Evolutionary conservation across 768 basidiomycete species (phyloP).

Genomic region (Kwoniella sp.): DNA sequence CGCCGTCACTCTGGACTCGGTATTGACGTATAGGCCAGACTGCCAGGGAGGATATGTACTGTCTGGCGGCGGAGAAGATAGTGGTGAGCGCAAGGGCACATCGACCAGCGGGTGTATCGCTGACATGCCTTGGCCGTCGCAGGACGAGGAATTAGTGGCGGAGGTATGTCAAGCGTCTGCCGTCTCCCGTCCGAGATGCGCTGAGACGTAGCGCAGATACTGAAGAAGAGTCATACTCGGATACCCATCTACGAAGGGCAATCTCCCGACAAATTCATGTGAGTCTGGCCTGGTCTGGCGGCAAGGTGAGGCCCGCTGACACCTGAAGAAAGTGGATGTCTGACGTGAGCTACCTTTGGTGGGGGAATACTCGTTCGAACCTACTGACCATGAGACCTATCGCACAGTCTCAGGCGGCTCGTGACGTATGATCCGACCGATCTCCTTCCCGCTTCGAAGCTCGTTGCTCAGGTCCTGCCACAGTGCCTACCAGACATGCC

Average conservation of each 20-base stretch:
- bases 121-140: not conserved
- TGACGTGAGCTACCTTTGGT: slow-evolving; percentile 23
- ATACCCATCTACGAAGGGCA: slow-evolving; percentile 43
- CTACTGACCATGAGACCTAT: not conserved
- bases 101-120: not conserved
- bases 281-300: slow-evolving; percentile 1
- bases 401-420: slow-evolving; percentile 25
- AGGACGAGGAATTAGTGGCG: slow-evolving; percentile 29
- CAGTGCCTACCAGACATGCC: slow-evolving; percentile 42
- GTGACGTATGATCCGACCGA: slow-evolving; percentile 43
- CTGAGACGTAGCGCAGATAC: slow-evolving; percentile 21
- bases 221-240: slow-evolving; percentile 37
- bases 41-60: slow-evolving; percentile 37
- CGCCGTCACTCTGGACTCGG: no score
- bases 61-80: slow-evolving; percentile 37
- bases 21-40: no score
- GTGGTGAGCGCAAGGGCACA: slow-evolving; percentile 29
- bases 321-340: slow-evolving; percentile 16
- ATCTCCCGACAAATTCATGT: slow-evolving; percentile 37
- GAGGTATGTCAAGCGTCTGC: slow-evolving; percentile 15
- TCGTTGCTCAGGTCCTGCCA: slow-evolving; percentile 32
- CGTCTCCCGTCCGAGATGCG: no score
- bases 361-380: not conserved
- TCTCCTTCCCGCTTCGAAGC: slow-evolving; percentile 26
- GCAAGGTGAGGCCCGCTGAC: not conserved